Conservation (phyloP, 495 filamentous ascomycete genomes). For the Xylaria grammica region DNA sequence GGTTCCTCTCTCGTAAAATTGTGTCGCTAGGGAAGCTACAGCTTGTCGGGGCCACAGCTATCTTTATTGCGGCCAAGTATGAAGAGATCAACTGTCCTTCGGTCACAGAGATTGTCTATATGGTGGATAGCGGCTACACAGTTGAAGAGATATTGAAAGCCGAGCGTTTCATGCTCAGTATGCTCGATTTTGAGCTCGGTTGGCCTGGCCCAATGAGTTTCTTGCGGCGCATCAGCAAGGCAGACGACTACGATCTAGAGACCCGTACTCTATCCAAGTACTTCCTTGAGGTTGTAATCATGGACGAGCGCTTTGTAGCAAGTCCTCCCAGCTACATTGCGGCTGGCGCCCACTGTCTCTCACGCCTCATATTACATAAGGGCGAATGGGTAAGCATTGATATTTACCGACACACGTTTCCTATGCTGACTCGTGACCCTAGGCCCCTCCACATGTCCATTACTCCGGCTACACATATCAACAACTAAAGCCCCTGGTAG, state of each 20-base stretch:
- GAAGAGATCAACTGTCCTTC: constrained; percentile 98
- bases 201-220: constrained; percentile 99
- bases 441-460: constrained; percentile 83
- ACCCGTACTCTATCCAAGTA: constrained; percentile 97
- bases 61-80: constrained; percentile 96
- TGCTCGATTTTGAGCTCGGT: constrained; percentile 92
- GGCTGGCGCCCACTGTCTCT: constrained; percentile 90
- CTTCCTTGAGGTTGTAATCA: constrained; percentile 93
- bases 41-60: constrained; percentile 92
- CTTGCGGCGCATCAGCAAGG: constrained; percentile 94
- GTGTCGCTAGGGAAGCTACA: constrained; percentile 95
- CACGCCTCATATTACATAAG: constrained; percentile 86
- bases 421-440: constrained; percentile 33
- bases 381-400: constrained; percentile 83
- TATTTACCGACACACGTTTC: constrained; percentile 2
- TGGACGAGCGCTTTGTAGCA: constrained; percentile 97
- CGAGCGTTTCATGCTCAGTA: constrained; percentile 95
- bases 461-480: constrained; percentile 90
- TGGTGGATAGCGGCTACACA: constrained; percentile 92
- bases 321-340: constrained; percentile 87
- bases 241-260: constrained; percentile 96
- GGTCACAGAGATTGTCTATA: constrained; percentile 93
- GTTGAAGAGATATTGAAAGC: constrained; percentile 95
- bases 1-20: constrained; percentile 92
- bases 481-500: constrained; percentile 78